Conservation (phyloP, 805 yeast genomes). For the Candida tibetensis region DNA sequence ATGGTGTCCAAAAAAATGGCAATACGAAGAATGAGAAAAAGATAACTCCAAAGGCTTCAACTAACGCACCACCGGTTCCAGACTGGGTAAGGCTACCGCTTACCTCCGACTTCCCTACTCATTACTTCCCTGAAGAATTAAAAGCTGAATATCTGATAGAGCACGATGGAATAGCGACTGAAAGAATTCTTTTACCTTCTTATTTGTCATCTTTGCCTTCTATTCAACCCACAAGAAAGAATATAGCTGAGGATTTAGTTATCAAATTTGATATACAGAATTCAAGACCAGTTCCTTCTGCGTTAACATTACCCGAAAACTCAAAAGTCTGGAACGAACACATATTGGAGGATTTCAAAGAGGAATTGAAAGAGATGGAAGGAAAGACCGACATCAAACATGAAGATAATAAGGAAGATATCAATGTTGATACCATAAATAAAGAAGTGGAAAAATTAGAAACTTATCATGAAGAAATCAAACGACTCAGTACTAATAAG, state of each 20-base stretch:
- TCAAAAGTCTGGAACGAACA: constrained; percentile 19
- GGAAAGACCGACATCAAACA: neutral
- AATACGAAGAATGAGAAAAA: constrained; percentile 1
- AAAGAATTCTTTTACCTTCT: constrained; percentile 1
- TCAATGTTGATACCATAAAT: too few relatives aligned
- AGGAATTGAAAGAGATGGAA: constrained; percentile 5
- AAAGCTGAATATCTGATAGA: constrained; percentile 15
- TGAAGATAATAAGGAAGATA: neutral
- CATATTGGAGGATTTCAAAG: constrained; percentile 10
- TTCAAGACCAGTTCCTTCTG: constrained; percentile 21
- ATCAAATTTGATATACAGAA: constrained; percentile 33
- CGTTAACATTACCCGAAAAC: constrained; percentile 25
- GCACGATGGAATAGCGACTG: constrained; percentile 7
- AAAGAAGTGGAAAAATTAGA: constrained; percentile 4
- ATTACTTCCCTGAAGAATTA: constrained; percentile 29
- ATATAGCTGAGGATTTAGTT: constrained; percentile 28
- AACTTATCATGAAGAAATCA: constrained; percentile 9
- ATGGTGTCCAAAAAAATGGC: neutral
- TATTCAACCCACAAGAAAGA: constrained; percentile 29
- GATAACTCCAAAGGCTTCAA: neutral
- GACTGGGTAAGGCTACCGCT: neutral
- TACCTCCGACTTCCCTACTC: constrained; percentile 22
- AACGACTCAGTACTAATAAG: constrained; percentile 9
- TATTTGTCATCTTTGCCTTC: constrained; percentile 4
- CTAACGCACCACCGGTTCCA: neutral